Evolutionary conservation across 768 basidiomycete genomes (phyloP).

Genomic region (Termitomyces heimii): DNA sequence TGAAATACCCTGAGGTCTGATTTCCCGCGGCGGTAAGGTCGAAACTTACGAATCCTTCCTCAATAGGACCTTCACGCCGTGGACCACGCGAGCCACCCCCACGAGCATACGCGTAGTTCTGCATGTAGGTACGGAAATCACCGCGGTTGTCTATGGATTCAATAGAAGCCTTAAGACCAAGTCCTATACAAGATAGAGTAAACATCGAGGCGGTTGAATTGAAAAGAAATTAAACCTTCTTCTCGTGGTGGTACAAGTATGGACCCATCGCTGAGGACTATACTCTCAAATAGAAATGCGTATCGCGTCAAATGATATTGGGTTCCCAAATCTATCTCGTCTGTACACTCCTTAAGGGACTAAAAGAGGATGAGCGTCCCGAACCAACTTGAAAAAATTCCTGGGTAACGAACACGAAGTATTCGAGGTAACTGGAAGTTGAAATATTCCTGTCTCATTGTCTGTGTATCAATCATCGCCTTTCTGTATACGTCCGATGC

Average conservation of each 20-base stretch:
- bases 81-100: conserved; percentile 66
- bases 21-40: not conserved
- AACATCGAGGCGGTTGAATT: not conserved
- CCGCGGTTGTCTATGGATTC: conserved; percentile 91
- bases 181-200: conserved; percentile 21
- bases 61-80: conserved; percentile 79
- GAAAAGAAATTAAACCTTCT: conserved; percentile 41
- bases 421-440: conserved; percentile 95
- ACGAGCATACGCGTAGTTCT: conserved; percentile 91
- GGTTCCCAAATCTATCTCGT: conserved; percentile 96
- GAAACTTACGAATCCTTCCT: conserved; percentile 91
- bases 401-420: conserved; percentile 63
- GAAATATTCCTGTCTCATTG: conserved; percentile 94
- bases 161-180: conserved; percentile 80
- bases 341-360: conserved; percentile 91
- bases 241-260: conserved; percentile 74
- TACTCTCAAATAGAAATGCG: conserved; percentile 90
- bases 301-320: conserved; percentile 96
- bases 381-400: not conserved
- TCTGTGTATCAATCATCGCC: conserved; percentile 83
- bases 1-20: not conserved
- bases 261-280: conserved; percentile 82
- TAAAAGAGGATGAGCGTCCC: conserved; percentile 20
- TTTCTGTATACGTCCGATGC: conserved; percentile 89
- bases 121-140: conserved; percentile 97